Conservation (phyloP, 768 basidiomycete genomes). For the Russula olivacea region DNA sequence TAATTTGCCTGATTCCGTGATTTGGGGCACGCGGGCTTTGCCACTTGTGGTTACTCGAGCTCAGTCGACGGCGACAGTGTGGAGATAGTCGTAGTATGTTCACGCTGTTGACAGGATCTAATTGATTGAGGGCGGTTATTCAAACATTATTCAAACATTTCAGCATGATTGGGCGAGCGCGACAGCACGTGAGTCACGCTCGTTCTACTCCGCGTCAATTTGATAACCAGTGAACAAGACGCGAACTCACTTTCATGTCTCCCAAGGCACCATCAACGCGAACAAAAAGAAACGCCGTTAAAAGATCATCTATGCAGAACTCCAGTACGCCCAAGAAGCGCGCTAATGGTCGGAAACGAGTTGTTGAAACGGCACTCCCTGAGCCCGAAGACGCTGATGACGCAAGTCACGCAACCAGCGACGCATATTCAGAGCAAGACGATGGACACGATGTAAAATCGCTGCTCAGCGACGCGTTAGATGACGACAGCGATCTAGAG, state of each 20-base stretch:
- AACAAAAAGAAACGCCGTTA: background rate
- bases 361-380: background rate
- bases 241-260: slow-evolving; percentile 2
- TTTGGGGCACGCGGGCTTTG: background rate
- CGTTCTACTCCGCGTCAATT: background rate
- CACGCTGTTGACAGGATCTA: no score
- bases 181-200: background rate
- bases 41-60: background rate
- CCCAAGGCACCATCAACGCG: slow-evolving; percentile 18
- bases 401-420: slow-evolving; percentile 7
- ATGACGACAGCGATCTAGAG: slow-evolving; percentile 29
- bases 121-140: no score
- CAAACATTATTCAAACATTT: no score
- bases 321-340: slow-evolving; percentile 1
- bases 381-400: slow-evolving; percentile 12
- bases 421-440: slow-evolving; percentile 25
- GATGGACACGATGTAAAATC: slow-evolving; percentile 29
- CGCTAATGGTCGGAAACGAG: background rate
- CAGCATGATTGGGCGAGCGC: no score
- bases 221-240: background rate
- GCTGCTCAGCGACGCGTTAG: slow-evolving; percentile 35
- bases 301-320: background rate
- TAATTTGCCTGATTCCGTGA: background rate
- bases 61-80: background rate
- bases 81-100: background rate